Evolutionary conservation across 176 grass and related monocot species (phyloP).

Genomic region (Echinochloa phyllopogon): DNA sequence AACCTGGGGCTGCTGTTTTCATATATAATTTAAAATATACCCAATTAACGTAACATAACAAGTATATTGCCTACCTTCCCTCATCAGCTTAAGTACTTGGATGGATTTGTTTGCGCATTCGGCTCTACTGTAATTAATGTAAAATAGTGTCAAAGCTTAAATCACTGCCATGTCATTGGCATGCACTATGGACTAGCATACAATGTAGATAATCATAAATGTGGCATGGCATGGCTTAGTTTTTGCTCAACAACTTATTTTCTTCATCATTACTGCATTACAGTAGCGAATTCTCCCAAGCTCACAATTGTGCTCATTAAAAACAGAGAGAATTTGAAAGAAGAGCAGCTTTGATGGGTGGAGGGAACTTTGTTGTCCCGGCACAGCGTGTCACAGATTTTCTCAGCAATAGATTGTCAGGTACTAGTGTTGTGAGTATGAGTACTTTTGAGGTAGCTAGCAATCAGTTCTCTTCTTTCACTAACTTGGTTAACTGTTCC

Average conservation of each 20-base stretch:
- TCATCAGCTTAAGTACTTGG: neutral
- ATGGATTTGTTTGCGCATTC: neutral
- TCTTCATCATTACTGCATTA: neutral
- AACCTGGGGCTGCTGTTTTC: neutral
- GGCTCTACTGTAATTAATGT: neutral
- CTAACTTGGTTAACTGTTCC: constrained; percentile 42
- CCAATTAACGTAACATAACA: neutral
- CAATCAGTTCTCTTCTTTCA: constrained; percentile 30
- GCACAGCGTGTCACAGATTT: constrained; percentile 94
- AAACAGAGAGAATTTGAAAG: constrained; percentile 90
- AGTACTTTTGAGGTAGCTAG: constrained; percentile 42
- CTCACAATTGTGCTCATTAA: constrained; percentile 40
- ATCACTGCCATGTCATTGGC: neutral
- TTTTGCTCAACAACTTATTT: constrained; percentile 6
- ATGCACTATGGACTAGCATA: neutral
- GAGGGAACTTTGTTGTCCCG: constrained; percentile 90
- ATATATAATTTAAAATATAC: constrained; percentile 20
- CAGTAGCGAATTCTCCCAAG: neutral
- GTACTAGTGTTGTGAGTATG: constrained; percentile 47
- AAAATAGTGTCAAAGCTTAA: neutral
- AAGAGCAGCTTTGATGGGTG: constrained; percentile 90
- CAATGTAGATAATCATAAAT: neutral
- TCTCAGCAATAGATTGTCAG: constrained; percentile 80
- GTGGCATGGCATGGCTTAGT: neutral
- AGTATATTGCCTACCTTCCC: neutral